phyloP scores from a whole-genome alignment of 1,284 basidiomycete genomes.

The Fistulinella cinereoalba region DNA sequence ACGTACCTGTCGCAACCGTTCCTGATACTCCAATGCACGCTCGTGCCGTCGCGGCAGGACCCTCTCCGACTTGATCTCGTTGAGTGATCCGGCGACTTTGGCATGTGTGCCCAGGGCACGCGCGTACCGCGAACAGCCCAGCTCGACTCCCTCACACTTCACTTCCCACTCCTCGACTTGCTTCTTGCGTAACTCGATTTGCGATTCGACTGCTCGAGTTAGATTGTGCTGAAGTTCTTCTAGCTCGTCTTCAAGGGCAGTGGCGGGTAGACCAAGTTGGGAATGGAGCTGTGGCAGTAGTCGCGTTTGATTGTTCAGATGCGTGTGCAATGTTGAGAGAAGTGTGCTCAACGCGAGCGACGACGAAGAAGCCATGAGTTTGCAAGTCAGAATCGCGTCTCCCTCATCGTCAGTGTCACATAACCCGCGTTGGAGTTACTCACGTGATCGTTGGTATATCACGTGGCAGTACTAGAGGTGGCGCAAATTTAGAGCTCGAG shows the following conservation, averaged over 20 bases:
- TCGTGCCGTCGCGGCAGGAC: constrained; percentile 68
- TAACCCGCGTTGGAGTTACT: constrained; percentile 18
- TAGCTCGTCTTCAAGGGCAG: constrained; percentile 74
- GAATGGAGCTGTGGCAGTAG: constrained; percentile 70
- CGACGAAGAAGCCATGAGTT: constrained; percentile 30
- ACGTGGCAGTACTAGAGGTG: constrained; percentile 16
- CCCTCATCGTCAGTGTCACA: constrained; percentile 17
- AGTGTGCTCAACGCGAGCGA: constrained; percentile 53
- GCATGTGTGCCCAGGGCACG: constrained; percentile 67
- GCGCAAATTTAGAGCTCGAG: neutral
- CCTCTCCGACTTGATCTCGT: constrained; percentile 57
- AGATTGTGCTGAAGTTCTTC: constrained; percentile 62
- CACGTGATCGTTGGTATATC: constrained; percentile 29
- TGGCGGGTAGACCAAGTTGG: constrained; percentile 68
- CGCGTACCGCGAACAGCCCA: constrained; percentile 59
- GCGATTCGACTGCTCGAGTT: constrained; percentile 64
- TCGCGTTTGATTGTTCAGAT: constrained; percentile 72
- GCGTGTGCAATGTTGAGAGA: constrained; percentile 72
- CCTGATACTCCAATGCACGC: constrained; percentile 61
- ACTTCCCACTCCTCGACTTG: constrained; percentile 70
- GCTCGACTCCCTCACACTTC: constrained; percentile 62
- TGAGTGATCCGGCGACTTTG: constrained; percentile 55
- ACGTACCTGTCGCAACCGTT: constrained; percentile 71
- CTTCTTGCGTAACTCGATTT: constrained; percentile 60
- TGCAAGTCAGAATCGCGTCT: constrained; percentile 8